Evolutionary conservation across 2,329 filamentous ascomycete genomes (phyloP).

Genomic region (Leptoxyphium fumago): DNA sequence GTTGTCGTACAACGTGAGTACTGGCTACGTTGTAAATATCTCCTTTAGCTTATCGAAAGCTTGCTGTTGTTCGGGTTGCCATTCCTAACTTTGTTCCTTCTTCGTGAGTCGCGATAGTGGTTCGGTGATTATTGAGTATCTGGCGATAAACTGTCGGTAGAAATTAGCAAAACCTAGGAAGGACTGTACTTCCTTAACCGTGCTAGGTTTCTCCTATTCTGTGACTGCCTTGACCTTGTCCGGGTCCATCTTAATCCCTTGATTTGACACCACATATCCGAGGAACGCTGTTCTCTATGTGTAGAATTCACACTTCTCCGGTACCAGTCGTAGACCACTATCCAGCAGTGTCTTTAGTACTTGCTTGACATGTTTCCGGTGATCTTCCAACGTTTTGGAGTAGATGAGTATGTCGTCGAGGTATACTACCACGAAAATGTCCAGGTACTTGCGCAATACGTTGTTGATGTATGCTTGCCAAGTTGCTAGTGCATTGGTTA

Average conservation of each 20-base stretch:
- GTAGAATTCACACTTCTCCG: constrained; percentile 20
- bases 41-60: constrained; percentile 2
- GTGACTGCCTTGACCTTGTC: no score
- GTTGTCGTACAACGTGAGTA: neutral
- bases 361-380: neutral
- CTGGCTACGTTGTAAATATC: neutral
- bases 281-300: constrained; percentile 16
- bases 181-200: constrained; percentile 9
- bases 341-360: no score
- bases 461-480: no score
- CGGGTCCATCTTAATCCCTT: no score
- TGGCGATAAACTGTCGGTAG: constrained; percentile 1
- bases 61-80: no score
- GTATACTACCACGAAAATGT: no score
- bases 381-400: neutral
- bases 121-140: constrained; percentile 1
- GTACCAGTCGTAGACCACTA: constrained; percentile 6
- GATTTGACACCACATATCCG: constrained; percentile 14
- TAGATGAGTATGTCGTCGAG: neutral
- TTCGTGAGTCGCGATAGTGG: neutral
- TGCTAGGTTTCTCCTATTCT: no score
- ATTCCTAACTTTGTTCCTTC: constrained; percentile 1
- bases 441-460: no score
- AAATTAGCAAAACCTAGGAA: constrained; percentile 6
- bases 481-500: no score